Base-by-base conservation (phyloP, 2,329 filamentous ascomycete genomes). In the Berkeleyomyces rouxiae region DNA sequence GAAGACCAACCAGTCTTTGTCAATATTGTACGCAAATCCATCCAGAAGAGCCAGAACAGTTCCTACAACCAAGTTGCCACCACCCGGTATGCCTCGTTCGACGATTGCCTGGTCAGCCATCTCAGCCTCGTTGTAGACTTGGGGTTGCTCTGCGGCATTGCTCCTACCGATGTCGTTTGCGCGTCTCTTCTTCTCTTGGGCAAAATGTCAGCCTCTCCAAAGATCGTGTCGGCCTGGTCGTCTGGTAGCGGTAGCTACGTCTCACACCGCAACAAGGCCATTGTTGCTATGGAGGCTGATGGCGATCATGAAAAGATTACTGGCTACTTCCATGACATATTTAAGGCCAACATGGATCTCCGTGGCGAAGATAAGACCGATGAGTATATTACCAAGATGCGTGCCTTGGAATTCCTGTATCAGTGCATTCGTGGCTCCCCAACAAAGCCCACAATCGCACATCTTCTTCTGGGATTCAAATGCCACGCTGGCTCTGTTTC, bases 1-100 rank as follows among this genome's bases (percentile, higher is more conserved):
- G 88, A 91, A 66, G 80, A 96, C 16, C 93, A 99, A 70, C 82
- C 90, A 13, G 97, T 92, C 0, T 99, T 95, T 70, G 80, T 95
- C 49, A 86, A 97, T 70, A 83, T 99, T 61, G 87, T 97, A 13
- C 83, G 87, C 61, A 64, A 64, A 39, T 58, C 51, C 23, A 37
- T 59, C 9, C 46, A 37, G n/a, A 63, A 63, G 43, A 61, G 16
- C 40, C 40, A 43, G 16, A 90, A 91, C 2, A 73, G 89, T 9
- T 76, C 80, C 58, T 80, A 82, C 59, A 78, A 81, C 37, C 79
- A 81, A 3, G 85, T 93, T 31, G 81, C 86, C 0, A 75, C 75
- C 59, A 82, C 86, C 4, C 84, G 89, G 0, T 87, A 92, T 67
- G 79, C 87, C n/a, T 91, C 87, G 0, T 92, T 99, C 68, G 92